These are phyloP conservation scores for Fusarium sp. DNA, from an alignment of 2,329 filamentous ascomycete genomes.

Conservation along the genomic window DNA sequence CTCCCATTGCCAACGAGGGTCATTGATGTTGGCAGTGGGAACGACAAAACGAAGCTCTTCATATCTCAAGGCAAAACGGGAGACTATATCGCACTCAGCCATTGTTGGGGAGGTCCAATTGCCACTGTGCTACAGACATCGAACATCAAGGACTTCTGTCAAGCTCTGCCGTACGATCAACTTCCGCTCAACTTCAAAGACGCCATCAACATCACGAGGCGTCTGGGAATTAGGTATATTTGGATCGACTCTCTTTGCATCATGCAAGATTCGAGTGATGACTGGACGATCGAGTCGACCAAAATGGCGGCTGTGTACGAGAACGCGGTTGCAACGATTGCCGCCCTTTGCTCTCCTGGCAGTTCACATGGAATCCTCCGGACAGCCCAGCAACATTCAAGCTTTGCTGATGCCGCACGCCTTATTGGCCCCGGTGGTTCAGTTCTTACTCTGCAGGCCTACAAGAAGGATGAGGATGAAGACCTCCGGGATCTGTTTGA, in stretches of 20 bases:
- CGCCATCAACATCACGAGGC: not conserved
- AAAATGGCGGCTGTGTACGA: conserved; percentile 1
- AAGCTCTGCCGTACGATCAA: not conserved
- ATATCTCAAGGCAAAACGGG: not conserved
- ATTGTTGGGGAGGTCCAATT: not conserved
- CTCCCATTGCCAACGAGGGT: not conserved
- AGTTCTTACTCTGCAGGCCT: not conserved
- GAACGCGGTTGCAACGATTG: not conserved
- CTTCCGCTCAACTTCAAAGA: not conserved
- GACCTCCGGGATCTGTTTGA: not conserved
- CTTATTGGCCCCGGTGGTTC: not conserved
- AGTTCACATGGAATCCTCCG: not conserved
- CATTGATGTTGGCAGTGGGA: not conserved
- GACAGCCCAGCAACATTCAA: not conserved
- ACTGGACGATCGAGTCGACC: not conserved
- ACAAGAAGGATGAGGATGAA: not conserved
- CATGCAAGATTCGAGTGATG: not conserved
- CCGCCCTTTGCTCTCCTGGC: not conserved
- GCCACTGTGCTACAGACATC: not conserved
- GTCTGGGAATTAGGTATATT: not conserved
- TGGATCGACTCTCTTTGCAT: conserved; percentile 12
- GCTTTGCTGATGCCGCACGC: not conserved
- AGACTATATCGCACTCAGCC: not conserved
- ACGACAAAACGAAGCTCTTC: not conserved
- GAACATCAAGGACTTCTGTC: not conserved